phyloP scores from a whole-genome alignment of 371 early-diverging fungal species.

The Nematocida sp. region DNA sequence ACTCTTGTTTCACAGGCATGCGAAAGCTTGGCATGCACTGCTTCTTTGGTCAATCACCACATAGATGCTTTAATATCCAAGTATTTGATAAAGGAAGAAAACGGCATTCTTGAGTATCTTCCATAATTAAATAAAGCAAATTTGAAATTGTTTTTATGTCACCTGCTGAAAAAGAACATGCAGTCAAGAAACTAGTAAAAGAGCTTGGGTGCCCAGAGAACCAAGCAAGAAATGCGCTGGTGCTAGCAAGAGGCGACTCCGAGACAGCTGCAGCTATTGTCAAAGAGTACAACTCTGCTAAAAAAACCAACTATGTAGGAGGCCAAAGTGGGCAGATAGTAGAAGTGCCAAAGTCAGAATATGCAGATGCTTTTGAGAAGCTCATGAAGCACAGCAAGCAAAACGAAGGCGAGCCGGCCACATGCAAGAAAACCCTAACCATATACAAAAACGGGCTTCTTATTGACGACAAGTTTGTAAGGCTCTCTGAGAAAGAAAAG shows the following conservation, averaged over 20 bases:
- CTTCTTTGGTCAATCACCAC: background rate
- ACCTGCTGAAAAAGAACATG: background rate
- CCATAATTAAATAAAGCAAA: slow-evolving; percentile 7
- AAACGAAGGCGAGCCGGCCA: background rate
- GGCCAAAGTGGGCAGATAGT: slow-evolving; percentile 39
- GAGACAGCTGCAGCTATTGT: slow-evolving; percentile 24
- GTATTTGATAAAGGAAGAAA: background rate
- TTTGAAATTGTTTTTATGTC: slow-evolving; percentile 16
- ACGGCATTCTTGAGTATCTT: background rate
- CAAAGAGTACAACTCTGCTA: slow-evolving; percentile 27
- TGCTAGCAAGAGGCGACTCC: slow-evolving; percentile 12
- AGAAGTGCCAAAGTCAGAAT: slow-evolving; percentile 43
- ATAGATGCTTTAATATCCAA: background rate
- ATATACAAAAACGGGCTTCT: slow-evolving; percentile 47
- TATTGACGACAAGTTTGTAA: slow-evolving; percentile 40
- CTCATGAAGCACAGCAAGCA: slow-evolving; percentile 17
- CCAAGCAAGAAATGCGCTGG: slow-evolving; percentile 44
- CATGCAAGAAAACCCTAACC: background rate
- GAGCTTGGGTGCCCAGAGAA: slow-evolving; percentile 40
- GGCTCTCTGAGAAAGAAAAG: slow-evolving; percentile 8
- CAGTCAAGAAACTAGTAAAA: slow-evolving; percentile 5
- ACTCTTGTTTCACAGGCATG: background rate
- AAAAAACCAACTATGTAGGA: slow-evolving; percentile 33
- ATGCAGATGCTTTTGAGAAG: slow-evolving; percentile 37
- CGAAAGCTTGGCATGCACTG: background rate